Evolutionary conservation across 176 grass and related monocot genomes (phyloP).

Genomic region (Paspalum notatum): DNA sequence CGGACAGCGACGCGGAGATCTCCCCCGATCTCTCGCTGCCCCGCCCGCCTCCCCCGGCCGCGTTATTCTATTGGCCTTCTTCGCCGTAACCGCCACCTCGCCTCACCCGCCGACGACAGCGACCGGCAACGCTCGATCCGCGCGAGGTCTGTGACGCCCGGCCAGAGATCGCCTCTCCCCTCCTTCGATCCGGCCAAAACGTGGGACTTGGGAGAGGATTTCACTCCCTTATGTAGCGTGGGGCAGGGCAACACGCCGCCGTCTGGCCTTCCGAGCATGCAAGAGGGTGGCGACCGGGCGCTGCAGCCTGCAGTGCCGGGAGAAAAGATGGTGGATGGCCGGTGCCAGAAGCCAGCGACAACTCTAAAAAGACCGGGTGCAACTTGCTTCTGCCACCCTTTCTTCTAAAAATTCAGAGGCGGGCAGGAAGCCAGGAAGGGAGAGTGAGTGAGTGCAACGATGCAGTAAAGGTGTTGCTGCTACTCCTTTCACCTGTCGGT

Average conservation of each 20-base stretch:
- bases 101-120: slow-evolving; percentile 73
- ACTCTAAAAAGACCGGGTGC: neutral
- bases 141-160: slow-evolving; percentile 15
- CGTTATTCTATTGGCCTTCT: slow-evolving; percentile 69
- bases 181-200: neutral
- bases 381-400: slow-evolving; percentile 14
- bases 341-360: neutral
- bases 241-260: neutral
- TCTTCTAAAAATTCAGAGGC: slow-evolving; percentile 12
- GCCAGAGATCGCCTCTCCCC: neutral
- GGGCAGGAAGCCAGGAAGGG: too few species aligned
- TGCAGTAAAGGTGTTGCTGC: neutral
- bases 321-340: slow-evolving; percentile 29
- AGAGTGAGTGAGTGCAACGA: neutral
- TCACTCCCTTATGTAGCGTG: slow-evolving; percentile 8
- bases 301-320: neutral
- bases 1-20: slow-evolving; percentile 61
- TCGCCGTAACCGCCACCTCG: slow-evolving; percentile 83
- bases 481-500: slow-evolving; percentile 8
- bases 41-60: neutral
- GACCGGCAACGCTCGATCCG: slow-evolving; percentile 33
- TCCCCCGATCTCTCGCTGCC: slow-evolving; percentile 40
- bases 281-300: neutral
- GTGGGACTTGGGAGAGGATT: slow-evolving; percentile 6
- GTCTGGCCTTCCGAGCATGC: neutral